Conservation (phyloP, 1,139 yeast species). For the Geotrichum carabidarum region DNA sequence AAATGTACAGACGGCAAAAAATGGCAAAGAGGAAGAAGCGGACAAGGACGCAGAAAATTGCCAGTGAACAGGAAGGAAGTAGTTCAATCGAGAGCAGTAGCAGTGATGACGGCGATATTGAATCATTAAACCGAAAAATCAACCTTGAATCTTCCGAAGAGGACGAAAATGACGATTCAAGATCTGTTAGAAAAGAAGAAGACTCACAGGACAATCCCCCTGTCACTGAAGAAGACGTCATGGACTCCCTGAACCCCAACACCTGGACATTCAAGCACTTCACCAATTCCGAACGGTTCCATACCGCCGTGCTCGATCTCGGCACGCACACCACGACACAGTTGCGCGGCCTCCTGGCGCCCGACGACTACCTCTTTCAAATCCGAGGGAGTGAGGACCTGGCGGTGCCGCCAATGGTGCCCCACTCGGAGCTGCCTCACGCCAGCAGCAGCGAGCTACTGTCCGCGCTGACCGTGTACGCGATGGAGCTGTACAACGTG, state of each 20-base stretch:
- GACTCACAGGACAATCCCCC: not conserved
- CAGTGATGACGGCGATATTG: not conserved
- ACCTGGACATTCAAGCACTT: conserved; percentile 4
- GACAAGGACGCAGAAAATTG: not conserved
- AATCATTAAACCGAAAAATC: not conserved
- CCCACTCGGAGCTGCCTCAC: conserved; percentile 3
- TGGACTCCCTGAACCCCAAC: conserved; percentile 9
- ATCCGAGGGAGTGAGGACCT: not conserved
- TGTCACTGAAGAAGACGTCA: not conserved
- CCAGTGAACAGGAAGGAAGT: not conserved
- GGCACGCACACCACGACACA: conserved; percentile 5
- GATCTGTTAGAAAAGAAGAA: not conserved
- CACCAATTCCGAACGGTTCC: not conserved
- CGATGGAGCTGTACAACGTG: conserved; percentile 7
- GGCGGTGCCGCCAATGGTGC: not conserved
- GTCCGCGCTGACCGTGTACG: conserved; percentile 1
- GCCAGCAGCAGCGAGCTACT: conserved; percentile 1
- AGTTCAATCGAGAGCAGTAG: not conserved
- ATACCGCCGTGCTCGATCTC: not conserved
- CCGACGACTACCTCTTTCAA: conserved; percentile 6
- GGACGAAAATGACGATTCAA: not conserved
- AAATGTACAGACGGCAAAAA: not conserved
- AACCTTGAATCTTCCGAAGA: not conserved
- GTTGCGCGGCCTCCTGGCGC: not conserved
- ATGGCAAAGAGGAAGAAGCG: not conserved